Base-by-base conservation (phyloP, 208 protist species). In the Trypanosoma theileri region DNA sequence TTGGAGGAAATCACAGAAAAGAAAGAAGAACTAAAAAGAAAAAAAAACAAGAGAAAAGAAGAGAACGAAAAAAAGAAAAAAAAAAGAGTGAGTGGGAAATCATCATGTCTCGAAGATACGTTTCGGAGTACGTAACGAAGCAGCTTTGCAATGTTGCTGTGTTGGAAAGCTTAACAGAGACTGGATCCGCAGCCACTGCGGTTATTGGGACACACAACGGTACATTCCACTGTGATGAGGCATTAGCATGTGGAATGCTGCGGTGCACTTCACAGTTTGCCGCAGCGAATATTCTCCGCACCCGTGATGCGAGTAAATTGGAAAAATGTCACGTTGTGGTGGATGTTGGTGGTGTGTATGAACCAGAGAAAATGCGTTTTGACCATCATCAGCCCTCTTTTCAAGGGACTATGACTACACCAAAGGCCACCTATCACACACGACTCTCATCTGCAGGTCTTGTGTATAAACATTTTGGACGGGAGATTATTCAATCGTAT, bases 371-470 rank as follows among this genome's bases (percentile, higher is more conserved):
- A 41, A 59, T 84, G 31, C 87, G 88, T 64, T 99, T 86, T 68
- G 98, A 99, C 74, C 97, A 99, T 77, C 97, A 99, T 73, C 98
- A 99, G 84, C 67, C 74, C 12, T 85, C 72, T 22, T 99, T 99
- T 74, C 81, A 88, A n/a, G 87, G 83, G 22, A 98, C 82, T 4
- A 98, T 98, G 82, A 82, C 67, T 24, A 83, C 81, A 14, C 51
- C 66, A 59, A 78, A 66, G 46, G 83, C 87, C 51, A 73, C 64
- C 11, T 90, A 93, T 67, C 73, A 88, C 21, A 98, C 88, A 21
- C 96, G 90, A 31, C 80, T 98, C 10, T 94, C 87, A 28, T 95
- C 88, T 28, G 93, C 95, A 3, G 97, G 97, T 17, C 77, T 99
- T 28, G 80, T 99, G 56, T 98, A 98, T 71, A 90, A 86, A 70